Percentiles rank a stretch among this genome's conserved stretches.
These are phyloP conservation scores for Mycena epipterygia DNA, from an alignment of 768 basidiomycete species.

Conservation along the genomic window DNA sequence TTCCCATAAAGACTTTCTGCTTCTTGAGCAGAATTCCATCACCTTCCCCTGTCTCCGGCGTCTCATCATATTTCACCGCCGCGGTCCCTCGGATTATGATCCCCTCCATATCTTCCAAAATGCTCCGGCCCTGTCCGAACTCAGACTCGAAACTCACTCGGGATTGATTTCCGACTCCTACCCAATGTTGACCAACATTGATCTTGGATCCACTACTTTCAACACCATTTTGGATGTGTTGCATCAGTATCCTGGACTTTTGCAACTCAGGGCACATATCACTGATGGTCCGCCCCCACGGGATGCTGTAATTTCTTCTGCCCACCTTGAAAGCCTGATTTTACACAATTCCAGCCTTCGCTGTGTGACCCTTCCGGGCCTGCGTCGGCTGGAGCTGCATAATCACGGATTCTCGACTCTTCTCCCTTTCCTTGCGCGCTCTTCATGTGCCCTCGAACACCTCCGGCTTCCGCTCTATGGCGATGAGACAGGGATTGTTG, in stretches of 20 bases:
- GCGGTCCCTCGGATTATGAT: neutral
- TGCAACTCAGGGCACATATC: neutral
- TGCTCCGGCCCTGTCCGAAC: neutral
- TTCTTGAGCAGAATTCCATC: neutral
- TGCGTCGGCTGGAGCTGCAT: slow-evolving; percentile 1
- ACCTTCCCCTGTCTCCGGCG: slow-evolving; percentile 2
- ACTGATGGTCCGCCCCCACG: neutral
- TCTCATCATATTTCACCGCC: neutral
- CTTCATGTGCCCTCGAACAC: neutral
- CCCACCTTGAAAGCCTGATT: neutral
- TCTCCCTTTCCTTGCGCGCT: slow-evolving; percentile 6
- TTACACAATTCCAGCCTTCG: neutral
- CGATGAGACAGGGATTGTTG: neutral
- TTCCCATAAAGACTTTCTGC: neutral
- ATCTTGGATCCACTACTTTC: slow-evolving; percentile 1
- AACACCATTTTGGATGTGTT: neutral
- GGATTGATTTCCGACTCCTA: neutral
- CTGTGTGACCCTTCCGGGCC: neutral
- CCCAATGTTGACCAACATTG: slow-evolving; percentile 2
- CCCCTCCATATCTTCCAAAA: neutral
- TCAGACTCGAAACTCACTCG: neutral
- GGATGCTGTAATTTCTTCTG: neutral
- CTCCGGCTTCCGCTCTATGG: neutral
- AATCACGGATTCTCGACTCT: neutral
- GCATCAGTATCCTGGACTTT: neutral